Conservation (phyloP, 805 yeast species). For the Ogataea neopini region DNA sequence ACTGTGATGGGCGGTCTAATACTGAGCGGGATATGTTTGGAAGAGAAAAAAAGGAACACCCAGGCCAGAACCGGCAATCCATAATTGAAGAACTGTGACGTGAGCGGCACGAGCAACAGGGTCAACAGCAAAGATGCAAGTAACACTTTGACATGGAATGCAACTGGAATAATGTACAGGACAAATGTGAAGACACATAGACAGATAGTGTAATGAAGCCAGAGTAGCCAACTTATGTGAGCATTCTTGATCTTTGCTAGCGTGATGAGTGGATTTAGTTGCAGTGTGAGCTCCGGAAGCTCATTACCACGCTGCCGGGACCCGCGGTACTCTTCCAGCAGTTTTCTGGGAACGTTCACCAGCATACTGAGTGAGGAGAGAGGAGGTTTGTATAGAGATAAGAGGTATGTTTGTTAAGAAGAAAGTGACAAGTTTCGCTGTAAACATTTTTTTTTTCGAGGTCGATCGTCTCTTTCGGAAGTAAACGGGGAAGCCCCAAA, state of each 20-base stretch:
- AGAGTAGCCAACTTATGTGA: constrained; percentile 8
- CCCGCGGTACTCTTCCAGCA: constrained; percentile 17
- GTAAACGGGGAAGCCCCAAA: not conserved
- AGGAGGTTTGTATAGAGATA: not conserved
- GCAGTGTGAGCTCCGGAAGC: constrained; percentile 16
- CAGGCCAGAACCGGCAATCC: constrained; percentile 86
- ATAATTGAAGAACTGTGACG: constrained; percentile 80
- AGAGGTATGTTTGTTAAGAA: too few relatives aligned
- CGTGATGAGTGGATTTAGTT: constrained; percentile 16
- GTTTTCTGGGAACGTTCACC: constrained; percentile 5
- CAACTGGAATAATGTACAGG: constrained; percentile 25
- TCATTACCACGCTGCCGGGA: constrained; percentile 15
- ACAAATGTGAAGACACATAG: constrained; percentile 25
- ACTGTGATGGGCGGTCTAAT: constrained; percentile 88
- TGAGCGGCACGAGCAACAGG: constrained; percentile 63
- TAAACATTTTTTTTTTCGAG: constrained; percentile 1
- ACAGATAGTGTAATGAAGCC: constrained; percentile 24
- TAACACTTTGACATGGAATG: constrained; percentile 19
- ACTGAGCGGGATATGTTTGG: constrained; percentile 68
- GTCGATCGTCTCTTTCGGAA: constrained; percentile 8
- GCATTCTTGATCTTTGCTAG: constrained; percentile 7
- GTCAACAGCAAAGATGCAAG: constrained; percentile 13
- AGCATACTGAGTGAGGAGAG: not conserved
- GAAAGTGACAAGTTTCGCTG: not conserved
- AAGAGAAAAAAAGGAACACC: constrained; percentile 80